Percentiles rank a stretch among this genome's conserved stretches.
phyloP scores from a whole-genome alignment of 345 rosid species.

The Psidium guajava region DNA sequence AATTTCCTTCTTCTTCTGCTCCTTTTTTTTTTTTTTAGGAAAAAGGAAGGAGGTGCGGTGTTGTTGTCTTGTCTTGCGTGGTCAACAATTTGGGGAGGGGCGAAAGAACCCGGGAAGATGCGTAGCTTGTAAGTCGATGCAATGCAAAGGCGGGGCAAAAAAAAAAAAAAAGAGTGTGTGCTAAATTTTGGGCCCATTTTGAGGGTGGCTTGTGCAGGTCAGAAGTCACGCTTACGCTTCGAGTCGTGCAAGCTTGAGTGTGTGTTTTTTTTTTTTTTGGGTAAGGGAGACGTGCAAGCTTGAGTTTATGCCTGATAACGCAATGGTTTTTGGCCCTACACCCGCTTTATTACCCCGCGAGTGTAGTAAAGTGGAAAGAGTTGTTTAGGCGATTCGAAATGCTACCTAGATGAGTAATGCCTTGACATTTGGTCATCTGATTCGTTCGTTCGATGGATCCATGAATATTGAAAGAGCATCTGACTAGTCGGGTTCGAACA shows the following conservation, averaged over 20 bases:
- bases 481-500: neutral
- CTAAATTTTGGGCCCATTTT: neutral
- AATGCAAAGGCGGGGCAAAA: neutral
- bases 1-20: too few relatives aligned
- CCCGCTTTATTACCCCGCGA: neutral
- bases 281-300: slow-evolving; percentile 23
- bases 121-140: slow-evolving; percentile 41
- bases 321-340: neutral
- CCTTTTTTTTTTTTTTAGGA: too few relatives aligned
- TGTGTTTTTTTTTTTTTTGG: too few relatives aligned
- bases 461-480: neutral
- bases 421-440: neutral
- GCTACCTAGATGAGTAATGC: neutral
- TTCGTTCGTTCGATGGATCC: neutral
- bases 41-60: neutral
- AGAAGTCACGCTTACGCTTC: slow-evolving; percentile 17
- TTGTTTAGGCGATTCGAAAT: neutral
- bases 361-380: neutral
- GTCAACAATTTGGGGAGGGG: neutral
- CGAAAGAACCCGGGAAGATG: slow-evolving; percentile 6
- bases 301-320: neutral
- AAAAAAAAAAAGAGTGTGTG: neutral
- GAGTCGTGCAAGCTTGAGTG: neutral
- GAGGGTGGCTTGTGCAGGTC: neutral
- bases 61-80: neutral